Percentiles rank a stretch among this genome's conserved stretches.
Conservation (phyloP, 257 asterid genomes). For the Fraxinus americana region DNA sequence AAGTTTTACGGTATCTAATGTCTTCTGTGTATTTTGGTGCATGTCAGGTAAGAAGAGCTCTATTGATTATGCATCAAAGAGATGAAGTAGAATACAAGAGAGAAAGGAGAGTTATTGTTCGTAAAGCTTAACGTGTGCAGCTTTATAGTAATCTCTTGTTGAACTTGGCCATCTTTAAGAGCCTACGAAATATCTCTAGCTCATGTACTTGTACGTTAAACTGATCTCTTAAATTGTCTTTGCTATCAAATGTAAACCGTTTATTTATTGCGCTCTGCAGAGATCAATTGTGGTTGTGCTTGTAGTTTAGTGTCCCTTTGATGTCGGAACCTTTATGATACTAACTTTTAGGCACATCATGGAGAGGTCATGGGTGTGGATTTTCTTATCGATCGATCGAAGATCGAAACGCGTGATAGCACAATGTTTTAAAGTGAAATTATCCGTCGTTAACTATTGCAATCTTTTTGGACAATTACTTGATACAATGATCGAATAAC, state of each 20-base stretch:
- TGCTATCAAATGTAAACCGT: neutral
- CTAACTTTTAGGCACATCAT: too few relatives aligned
- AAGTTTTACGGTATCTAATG: neutral
- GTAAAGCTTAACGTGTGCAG: slow-evolving; percentile 56
- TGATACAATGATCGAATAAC: too few relatives aligned
- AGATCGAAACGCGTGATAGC: too few relatives aligned
- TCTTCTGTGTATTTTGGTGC: slow-evolving; percentile 21
- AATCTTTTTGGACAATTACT: too few relatives aligned
- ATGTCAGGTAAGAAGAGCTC: slow-evolving; percentile 86
- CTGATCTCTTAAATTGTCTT: neutral
- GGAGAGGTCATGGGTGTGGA: too few relatives aligned
- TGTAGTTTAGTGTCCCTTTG: neutral
- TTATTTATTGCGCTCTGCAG: neutral
- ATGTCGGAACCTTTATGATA: neutral
- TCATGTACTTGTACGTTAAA: neutral
- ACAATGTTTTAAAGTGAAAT: too few relatives aligned
- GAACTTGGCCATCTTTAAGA: neutral
- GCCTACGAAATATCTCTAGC: neutral
- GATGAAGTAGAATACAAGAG: slow-evolving; percentile 95
- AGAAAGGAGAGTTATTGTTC: slow-evolving; percentile 76
- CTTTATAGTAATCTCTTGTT: neutral
- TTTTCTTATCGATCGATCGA: too few relatives aligned
- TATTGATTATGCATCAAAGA: slow-evolving; percentile 90
- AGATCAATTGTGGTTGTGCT: neutral
- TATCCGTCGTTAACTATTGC: too few relatives aligned